phyloP scores from a whole-genome alignment of 148 eudicot genomes.

The Spergularia bocconei region DNA sequence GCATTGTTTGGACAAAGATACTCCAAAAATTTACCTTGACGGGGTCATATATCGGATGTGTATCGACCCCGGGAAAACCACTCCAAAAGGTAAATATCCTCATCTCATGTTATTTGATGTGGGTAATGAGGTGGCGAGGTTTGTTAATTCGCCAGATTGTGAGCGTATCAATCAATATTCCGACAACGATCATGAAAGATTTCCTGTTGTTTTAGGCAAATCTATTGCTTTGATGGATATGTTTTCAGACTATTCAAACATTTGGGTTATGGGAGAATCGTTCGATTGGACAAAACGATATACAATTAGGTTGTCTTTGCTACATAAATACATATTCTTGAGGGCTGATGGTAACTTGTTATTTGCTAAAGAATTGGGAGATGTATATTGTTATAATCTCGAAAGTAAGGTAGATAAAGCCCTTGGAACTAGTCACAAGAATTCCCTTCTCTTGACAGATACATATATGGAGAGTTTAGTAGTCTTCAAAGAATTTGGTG shows the following conservation, averaged over 20 bases:
- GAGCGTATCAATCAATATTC: background rate
- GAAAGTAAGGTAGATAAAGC: too few species aligned
- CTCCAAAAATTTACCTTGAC: constrained; percentile 10
- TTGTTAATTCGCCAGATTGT: background rate
- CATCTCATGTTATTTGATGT: constrained; percentile 16
- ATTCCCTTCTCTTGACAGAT: too few species aligned
- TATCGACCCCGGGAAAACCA: background rate
- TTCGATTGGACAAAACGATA: constrained; percentile 5
- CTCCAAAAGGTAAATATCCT: constrained; percentile 14
- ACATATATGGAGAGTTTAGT: too few species aligned
- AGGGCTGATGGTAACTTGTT: too few species aligned
- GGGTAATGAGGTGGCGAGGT: constrained; percentile 3
- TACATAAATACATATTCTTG: too few species aligned
- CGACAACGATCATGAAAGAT: background rate
- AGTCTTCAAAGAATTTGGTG: too few species aligned
- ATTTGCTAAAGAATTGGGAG: too few species aligned
- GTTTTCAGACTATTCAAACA: background rate
- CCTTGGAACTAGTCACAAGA: too few species aligned
- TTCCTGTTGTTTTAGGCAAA: background rate
- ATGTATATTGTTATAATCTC: too few species aligned
- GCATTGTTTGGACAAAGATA: background rate
- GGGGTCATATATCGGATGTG: constrained; percentile 19
- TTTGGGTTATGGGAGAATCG: constrained; percentile 8
- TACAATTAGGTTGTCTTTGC: background rate
- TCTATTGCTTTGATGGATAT: constrained; percentile 9